Evolutionary conservation across 75 land plant species (phyloP).

Genomic region (Ceratopteris richardii): DNA sequence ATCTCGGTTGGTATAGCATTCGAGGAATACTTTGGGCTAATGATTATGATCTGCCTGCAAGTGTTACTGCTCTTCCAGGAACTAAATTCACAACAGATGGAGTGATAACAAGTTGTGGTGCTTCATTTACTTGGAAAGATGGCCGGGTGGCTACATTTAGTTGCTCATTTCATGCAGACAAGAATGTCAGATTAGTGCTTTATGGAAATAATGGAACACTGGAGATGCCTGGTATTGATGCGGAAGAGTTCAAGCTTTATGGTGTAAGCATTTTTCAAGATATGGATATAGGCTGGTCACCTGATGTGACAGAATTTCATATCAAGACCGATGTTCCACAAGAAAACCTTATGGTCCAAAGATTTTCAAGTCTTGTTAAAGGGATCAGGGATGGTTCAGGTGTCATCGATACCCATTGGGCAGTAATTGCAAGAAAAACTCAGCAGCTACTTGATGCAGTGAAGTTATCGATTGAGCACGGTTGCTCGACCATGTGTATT

Average conservation of each 20-base stretch:
- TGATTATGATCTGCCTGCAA: constrained; percentile 17
- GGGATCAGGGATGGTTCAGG: constrained; percentile 13
- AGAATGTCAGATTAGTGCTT: constrained; percentile 11
- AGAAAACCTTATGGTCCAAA: constrained; percentile 28
- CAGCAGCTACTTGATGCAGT: constrained; percentile 22
- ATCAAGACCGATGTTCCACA: constrained; percentile 21
- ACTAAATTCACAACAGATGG: constrained; percentile 17
- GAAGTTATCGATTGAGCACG: constrained; percentile 20
- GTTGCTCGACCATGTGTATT: background rate
- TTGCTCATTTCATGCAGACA: constrained; percentile 18
- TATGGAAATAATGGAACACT: constrained; percentile 18
- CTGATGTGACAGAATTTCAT: background rate
- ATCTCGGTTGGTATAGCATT: constrained; percentile 33
- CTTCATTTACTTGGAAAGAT: constrained; percentile 24
- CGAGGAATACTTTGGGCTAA: constrained; percentile 29
- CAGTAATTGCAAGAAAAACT: constrained; percentile 19
- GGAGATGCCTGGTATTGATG: constrained; percentile 15
- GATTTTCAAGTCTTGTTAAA: constrained; percentile 18
- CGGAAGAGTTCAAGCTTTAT: constrained; percentile 5
- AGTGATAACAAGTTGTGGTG: constrained; percentile 21
- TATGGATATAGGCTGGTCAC: constrained; percentile 4
- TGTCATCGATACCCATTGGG: constrained; percentile 11
- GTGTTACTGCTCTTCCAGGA: constrained; percentile 23
- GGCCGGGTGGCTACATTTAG: constrained; percentile 21
- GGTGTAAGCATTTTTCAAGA: background rate